phyloP scores from a whole-genome alignment of 352 stramenopile genomes.

The Pythium guiyangense region DNA sequence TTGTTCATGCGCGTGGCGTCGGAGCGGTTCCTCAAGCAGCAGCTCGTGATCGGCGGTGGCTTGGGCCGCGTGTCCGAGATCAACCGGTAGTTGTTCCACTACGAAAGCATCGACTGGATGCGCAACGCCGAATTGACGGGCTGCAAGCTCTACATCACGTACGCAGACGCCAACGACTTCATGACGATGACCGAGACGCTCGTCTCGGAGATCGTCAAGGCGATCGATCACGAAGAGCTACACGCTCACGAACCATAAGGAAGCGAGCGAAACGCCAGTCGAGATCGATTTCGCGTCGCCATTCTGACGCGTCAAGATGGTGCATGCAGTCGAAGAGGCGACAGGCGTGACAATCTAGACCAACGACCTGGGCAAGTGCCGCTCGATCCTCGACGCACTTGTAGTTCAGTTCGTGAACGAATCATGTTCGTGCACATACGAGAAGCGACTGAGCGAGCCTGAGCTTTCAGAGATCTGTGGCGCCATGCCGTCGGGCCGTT shows the following conservation, averaged over 20 bases:
- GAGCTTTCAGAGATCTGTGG: slow-evolving; percentile 13
- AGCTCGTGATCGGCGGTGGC: slow-evolving; percentile 96
- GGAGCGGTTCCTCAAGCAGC: slow-evolving; percentile 97
- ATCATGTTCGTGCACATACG: too few relatives aligned
- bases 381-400: slow-evolving; percentile 54
- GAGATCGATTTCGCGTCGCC: slow-evolving; percentile 93
- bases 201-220: slow-evolving; percentile 87
- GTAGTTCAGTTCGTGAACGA: too few relatives aligned
- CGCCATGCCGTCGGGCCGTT: slow-evolving; percentile 11
- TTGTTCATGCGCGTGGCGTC: slow-evolving; percentile 96
- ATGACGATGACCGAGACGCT: slow-evolving; percentile 96
- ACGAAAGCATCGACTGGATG: slow-evolving; percentile 94
- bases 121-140: too few relatives aligned
- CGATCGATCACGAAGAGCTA: slow-evolving; percentile 89
- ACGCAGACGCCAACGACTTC: slow-evolving; percentile 98
- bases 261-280: slow-evolving; percentile 57
- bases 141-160: slow-evolving; percentile 98
- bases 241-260: slow-evolving; percentile 88
- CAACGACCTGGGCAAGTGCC: slow-evolving; percentile 52
- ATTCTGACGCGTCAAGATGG: slow-evolving; percentile 96
- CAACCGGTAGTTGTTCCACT: too few relatives aligned
- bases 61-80: slow-evolving; percentile 99
- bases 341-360: slow-evolving; percentile 70
- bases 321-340: slow-evolving; percentile 61
- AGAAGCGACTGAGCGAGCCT: too few relatives aligned